Base-by-base conservation (phyloP, 2,329 filamentous ascomycete genomes). In the Xylariaceae sp. region DNA sequence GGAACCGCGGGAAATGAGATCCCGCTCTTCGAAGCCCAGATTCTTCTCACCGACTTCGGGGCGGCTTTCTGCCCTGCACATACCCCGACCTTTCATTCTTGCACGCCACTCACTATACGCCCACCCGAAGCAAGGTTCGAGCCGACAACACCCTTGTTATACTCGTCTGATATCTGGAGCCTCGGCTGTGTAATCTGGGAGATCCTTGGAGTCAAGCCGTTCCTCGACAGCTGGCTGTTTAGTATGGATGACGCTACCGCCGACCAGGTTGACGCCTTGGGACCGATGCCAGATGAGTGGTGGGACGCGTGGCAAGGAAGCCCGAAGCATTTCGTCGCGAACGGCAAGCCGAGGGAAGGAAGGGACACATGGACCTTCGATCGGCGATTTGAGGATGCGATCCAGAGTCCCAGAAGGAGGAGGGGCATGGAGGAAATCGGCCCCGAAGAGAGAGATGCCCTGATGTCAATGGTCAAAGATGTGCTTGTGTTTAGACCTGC, bases 151-250 rank as follows among this genome's bases (percentile, higher is more conserved):
- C 49, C 59, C 11, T 48, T 63, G 5, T 52, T 53, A 2, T 58
- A 56, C 24, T 16, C 48, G 15, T 56, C 58, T 1, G 59, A 64
- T 24, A 59, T 63, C 12, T 64, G 59, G 61, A 58, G 53, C n/a
- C 52, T 64, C 4, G 53, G 49, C 0, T 63, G 55, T 33, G 34
- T 51, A 0, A 58, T 64, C 18, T 65, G 53, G 45, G 40, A 38
- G 21, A 49, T 64, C 10, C 43, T 65, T 9, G 53, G 45, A 5
- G 43, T 51, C n/a, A 41, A 42, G 25, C 35, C 51, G 13, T 40
- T 59, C 19, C 53, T 59, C 23, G 51, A 33, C 19, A 25, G 12
- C 14, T 29, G 17, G 50, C 35, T 56, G 9, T 40, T 47, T 4
- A 46, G 44, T 2, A 43, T 47, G 29, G 52, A 59, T 24, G 45